A percentile compares a stretch with the other conserved stretches of the same genome.
Conservation (phyloP, 2,329 filamentous ascomycete species). For the Penicillium oxalicum region DNA sequence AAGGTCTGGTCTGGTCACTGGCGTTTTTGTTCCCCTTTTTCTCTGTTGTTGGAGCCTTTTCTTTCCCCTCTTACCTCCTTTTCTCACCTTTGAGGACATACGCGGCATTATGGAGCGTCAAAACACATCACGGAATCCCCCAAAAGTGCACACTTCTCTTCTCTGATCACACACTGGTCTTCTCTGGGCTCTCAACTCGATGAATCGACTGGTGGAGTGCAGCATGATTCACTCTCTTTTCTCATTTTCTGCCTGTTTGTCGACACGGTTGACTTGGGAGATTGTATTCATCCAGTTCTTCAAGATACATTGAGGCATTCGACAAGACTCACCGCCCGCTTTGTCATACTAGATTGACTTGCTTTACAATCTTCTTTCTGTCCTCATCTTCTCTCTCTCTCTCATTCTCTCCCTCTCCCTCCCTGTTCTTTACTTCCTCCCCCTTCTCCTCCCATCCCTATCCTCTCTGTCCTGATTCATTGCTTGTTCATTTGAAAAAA, state of each 20-base stretch:
- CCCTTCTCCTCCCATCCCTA: conserved; percentile 3
- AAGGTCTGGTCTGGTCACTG: conserved; percentile 7
- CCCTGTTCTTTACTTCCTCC: conserved; percentile 2
- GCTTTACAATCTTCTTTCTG: too few species aligned
- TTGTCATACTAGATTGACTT: not conserved
- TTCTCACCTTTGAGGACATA: not conserved
- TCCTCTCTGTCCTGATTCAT: not conserved
- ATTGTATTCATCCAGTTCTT: too few species aligned
- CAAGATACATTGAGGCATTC: too few species aligned
- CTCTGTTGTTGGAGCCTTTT: too few species aligned
- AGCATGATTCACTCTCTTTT: too few species aligned
- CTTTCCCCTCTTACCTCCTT: not conserved
- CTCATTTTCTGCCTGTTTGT: too few species aligned
- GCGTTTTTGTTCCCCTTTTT: conserved; percentile 10
- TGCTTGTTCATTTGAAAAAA: too few species aligned
- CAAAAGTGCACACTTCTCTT: conserved; percentile 7
- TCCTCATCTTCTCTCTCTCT: too few species aligned
- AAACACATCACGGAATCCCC: conserved; percentile 6
- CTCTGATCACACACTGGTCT: not conserved
- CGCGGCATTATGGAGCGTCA: conserved; percentile 15
- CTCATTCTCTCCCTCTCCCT: not conserved
- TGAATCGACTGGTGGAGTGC: too few species aligned
- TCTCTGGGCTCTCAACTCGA: not conserved
- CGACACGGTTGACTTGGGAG: too few species aligned
- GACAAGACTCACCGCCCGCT: conserved; percentile 1